Base-by-base conservation (phyloP, 352 stramenopile genomes). In the Globisporangium perplexum region DNA sequence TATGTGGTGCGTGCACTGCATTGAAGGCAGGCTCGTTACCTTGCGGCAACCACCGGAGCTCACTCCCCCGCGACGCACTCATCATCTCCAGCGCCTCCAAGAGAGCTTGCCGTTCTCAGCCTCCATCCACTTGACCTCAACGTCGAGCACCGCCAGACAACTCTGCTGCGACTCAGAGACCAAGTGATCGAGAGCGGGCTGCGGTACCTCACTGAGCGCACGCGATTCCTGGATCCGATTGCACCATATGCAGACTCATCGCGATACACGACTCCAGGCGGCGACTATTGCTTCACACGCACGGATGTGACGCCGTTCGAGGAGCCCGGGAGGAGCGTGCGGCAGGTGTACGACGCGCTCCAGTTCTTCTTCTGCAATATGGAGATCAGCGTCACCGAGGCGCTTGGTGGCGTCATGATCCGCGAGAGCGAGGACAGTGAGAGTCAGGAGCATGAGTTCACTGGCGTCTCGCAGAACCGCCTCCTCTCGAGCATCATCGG, bases 311-410 rank as follows among this genome's bases (percentile, higher is more conserved):
- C 72, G 39, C 74, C 70, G 38, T 82, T 86, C 12, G 41, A 17
- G 31, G 47, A 61, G 4, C 62, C 59, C 7, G 61, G 67, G 5
- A 28, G 59, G 4, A 69, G 63, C 0, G 66, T 86, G 7, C 57
- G 63, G 2, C 68, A 83, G 35, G 69, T 86, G 24, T 81, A 77
- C 26, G 74, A 86, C 30, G 74, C 77, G 14, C 66, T 82, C 22
- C 63, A 67, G 52, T 82, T 74, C 51, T 86, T 77, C 62, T 67
- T 80, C 17, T 33, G 55, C 20, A 85, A 84, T 41, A 71, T 83
- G 50, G 74, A 88, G 46, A 74, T 82, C 47, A 79, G 53, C 26
- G 73, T 85, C 54, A 82, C 74, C 0, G 72, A 88, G 35, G 70
- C 68, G 49, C 52, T 85, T 11, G 74, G 74, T 4, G 57, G 83